phyloP scores from a whole-genome alignment of 192 early-diverging fungal species.

The Podila horticola region DNA sequence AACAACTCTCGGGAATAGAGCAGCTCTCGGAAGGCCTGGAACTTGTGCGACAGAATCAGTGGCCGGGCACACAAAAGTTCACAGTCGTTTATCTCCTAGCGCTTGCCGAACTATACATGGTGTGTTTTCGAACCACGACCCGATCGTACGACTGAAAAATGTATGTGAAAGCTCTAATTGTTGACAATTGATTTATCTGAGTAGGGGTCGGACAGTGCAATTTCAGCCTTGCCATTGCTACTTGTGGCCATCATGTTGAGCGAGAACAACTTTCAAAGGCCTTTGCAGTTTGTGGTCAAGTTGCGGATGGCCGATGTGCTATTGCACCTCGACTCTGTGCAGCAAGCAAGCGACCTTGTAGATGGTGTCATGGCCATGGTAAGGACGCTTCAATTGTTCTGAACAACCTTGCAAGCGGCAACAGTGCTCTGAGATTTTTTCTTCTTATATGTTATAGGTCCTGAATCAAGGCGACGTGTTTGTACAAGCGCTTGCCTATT shows the following conservation, averaged over 20 bases:
- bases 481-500: slow-evolving; percentile 27
- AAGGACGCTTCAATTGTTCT: not conserved
- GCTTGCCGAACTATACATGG: slow-evolving; percentile 33
- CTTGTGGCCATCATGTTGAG: slow-evolving; percentile 25
- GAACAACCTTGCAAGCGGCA: not conserved
- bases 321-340: slow-evolving; percentile 16
- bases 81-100: slow-evolving; percentile 31
- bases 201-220: slow-evolving; percentile 23
- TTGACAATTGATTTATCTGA: too few relatives aligned
- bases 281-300: slow-evolving; percentile 24
- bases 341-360: slow-evolving; percentile 21
- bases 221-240: slow-evolving; percentile 25
- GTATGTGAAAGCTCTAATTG: not conserved
- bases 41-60: slow-evolving; percentile 25
- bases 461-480: slow-evolving; percentile 35
- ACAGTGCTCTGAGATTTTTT: not conserved
- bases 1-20: slow-evolving; percentile 12
- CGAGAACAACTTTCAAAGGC: slow-evolving; percentile 21
- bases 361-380: slow-evolving; percentile 27
- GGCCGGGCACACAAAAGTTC: slow-evolving; percentile 34
- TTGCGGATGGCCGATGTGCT: slow-evolving; percentile 24
- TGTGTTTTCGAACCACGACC: not conserved
- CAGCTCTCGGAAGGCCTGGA: slow-evolving; percentile 31
- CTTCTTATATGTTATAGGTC: slow-evolving; percentile 3
- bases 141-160: too few relatives aligned